These are phyloP conservation scores for Chiua virens DNA, from an alignment of 768 basidiomycete genomes.

Conservation along the genomic window DNA sequence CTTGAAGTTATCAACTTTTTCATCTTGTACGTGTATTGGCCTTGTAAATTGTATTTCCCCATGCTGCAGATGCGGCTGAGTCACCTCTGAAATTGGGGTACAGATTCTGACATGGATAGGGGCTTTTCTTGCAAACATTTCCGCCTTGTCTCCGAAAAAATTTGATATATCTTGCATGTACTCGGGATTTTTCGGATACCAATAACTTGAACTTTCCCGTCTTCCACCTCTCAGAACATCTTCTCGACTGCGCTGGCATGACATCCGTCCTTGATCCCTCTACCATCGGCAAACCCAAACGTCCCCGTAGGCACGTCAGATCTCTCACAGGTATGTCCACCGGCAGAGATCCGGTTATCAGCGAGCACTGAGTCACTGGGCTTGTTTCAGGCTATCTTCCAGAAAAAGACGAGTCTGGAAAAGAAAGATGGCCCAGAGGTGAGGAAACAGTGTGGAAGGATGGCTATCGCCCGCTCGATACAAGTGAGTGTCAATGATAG, in stretches of 20 bases:
- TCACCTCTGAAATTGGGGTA: too few species aligned
- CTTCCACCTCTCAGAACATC: not conserved
- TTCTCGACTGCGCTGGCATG: constrained; percentile 35
- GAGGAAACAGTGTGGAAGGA: constrained; percentile 75
- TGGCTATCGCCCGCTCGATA: constrained; percentile 55
- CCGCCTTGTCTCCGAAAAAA: too few species aligned
- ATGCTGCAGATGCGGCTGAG: too few species aligned
- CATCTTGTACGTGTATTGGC: too few species aligned
- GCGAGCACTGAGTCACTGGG: not conserved
- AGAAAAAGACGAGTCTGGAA: constrained; percentile 71
- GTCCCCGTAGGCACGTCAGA: constrained; percentile 63
- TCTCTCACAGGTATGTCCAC: constrained; percentile 60
- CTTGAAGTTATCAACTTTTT: too few species aligned
- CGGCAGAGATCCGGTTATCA: not conserved
- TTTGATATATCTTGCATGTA: too few species aligned
- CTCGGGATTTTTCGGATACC: not conserved
- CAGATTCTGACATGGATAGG: too few species aligned
- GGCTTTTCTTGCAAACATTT: too few species aligned
- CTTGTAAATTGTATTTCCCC: too few species aligned
- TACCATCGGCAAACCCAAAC: constrained; percentile 57
- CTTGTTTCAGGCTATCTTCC: constrained; percentile 66
- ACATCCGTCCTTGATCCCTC: constrained; percentile 66
- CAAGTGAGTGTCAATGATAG: constrained; percentile 44
- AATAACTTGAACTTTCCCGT: not conserved
- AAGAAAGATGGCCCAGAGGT: constrained; percentile 84